Percentiles rank a stretch among this genome's conserved stretches.
These are phyloP conservation scores for Wickerhamiella occidentalis DNA, from an alignment of 805 yeast genomes.

Conservation along the genomic window DNA sequence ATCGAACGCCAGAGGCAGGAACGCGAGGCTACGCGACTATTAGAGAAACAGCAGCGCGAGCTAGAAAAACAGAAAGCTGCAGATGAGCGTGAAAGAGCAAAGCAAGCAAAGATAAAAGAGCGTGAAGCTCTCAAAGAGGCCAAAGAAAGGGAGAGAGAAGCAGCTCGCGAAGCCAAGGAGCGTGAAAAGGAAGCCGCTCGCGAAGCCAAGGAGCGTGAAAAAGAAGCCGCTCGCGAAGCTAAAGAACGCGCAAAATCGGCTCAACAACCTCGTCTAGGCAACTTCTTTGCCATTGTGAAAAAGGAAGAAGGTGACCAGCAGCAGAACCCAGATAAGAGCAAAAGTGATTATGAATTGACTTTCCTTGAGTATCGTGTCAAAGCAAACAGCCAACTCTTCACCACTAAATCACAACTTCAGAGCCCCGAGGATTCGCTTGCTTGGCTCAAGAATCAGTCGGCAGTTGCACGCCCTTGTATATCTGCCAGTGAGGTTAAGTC, in stretches of 20 bases:
- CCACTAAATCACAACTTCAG: neutral
- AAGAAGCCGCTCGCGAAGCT: neutral
- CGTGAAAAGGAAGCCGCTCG: conserved; percentile 1
- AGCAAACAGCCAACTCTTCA: neutral
- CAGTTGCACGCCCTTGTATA: neutral
- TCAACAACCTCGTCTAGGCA: conserved; percentile 6
- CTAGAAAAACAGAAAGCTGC: neutral
- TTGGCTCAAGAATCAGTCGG: neutral
- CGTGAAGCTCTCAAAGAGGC: neutral
- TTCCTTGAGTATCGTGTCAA: conserved; percentile 1
- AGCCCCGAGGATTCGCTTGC: neutral
- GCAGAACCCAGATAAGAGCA: neutral
- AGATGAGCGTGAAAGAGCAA: neutral
- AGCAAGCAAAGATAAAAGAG: neutral
- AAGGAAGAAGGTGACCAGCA: neutral
- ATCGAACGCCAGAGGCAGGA: conserved; percentile 1
- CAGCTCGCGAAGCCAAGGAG: neutral
- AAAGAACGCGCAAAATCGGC: neutral
- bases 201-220: conserved; percentile 4
- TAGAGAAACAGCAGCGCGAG: conserved; percentile 4
- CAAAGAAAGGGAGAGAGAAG: neutral
- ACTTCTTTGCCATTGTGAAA: neutral
- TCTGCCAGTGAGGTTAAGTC: neutral
- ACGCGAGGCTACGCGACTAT: conserved; percentile 1
- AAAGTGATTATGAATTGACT: neutral